Evolutionary conservation across 108 stramenopile genomes (phyloP), one percentile per base, ranked within the genome.

Genomic region (Cyclostephanos invisitatus): DNA sequence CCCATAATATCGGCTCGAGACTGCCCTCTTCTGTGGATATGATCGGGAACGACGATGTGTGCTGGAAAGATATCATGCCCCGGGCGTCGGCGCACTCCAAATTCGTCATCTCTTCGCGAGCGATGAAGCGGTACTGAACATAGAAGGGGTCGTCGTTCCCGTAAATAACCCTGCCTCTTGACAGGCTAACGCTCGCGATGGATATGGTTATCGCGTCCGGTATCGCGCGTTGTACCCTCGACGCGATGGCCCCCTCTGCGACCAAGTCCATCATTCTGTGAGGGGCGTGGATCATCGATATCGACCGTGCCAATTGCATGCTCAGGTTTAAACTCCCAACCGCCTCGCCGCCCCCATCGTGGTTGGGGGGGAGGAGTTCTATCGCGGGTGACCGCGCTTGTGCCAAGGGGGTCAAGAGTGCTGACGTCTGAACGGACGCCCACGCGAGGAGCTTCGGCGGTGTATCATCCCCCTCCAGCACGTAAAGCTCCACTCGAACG

Each of bases 121-220:
- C 46, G 24, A 67, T n/a, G 37, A 75, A 75, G 9, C 46, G 27
- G 53, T 61, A 59, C 61, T 75, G 74, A 8, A 75, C 65, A 27
- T 61, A 75, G 28, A 59, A 75, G 18, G 7, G 7, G 8, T 11
- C 22, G 25, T 64, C n/a, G 11, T 59, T 2, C 22, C 22, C 64
- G 24, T 11, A n/a, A 17, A 20, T 21, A 11, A 54, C 18, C 37
- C 54, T 25, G 21, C 35, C 42, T 6, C 25, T 32, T 15, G 53
- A 54, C 14, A 75, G 56, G 22, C 20, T 62, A 3, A 63, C 60
- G 17, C 51, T 68, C 14, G 58, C 61, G 9, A 68, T 42, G 8
- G 32, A 36, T 25, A 75, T 59, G 37, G 21, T 8, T 8, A 67
- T 66, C 12, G 74, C 55, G 36, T 67, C 64, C 5, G 17, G 48